These are phyloP conservation scores for Phlebiopsis flavidoalba DNA, from an alignment of 768 basidiomycete species.

Conservation along the genomic window DNA sequence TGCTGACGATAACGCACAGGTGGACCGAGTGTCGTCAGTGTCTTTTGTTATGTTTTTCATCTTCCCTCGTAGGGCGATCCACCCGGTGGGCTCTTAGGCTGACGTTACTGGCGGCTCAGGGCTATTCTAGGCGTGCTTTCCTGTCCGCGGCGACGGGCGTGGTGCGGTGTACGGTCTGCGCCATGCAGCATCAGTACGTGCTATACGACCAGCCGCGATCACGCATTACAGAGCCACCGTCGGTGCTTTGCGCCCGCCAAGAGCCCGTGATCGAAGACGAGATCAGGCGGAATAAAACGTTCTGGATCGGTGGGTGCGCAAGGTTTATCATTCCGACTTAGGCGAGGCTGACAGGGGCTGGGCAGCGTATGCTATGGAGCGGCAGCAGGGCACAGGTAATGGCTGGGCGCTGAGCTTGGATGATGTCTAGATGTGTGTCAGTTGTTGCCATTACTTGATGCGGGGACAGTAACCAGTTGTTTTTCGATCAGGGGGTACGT, in stretches of 20 bases:
- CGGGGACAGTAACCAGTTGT: slow-evolving; percentile 50
- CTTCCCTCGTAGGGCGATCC: no score
- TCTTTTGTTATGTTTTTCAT: not conserved
- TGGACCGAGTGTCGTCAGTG: slow-evolving; percentile 65
- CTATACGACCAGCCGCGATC: slow-evolving; percentile 57
- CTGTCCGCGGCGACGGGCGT: slow-evolving; percentile 57
- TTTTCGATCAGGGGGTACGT: slow-evolving; percentile 55
- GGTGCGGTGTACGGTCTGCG: slow-evolving; percentile 49
- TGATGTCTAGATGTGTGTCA: slow-evolving; percentile 69
- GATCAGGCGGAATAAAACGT: slow-evolving; percentile 60
- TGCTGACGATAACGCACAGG: slow-evolving; percentile 28
- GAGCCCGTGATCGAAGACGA: slow-evolving; percentile 64
- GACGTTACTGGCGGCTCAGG: not conserved
- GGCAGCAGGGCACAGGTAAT: slow-evolving; percentile 56
- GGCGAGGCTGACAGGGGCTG: not conserved
- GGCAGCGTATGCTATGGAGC: slow-evolving; percentile 26
- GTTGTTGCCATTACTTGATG: slow-evolving; percentile 57
- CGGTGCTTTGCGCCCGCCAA: slow-evolving; percentile 55
- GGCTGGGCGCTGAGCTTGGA: slow-evolving; percentile 74
- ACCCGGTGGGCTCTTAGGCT: not conserved
- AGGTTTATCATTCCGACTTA: not conserved
- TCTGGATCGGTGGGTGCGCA: slow-evolving; percentile 37
- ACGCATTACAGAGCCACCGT: slow-evolving; percentile 44
- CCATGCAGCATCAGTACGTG: slow-evolving; percentile 54
- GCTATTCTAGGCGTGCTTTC: slow-evolving; percentile 28